phyloP scores from a whole-genome alignment of 768 basidiomycete species.

The Mycena venus region DNA sequence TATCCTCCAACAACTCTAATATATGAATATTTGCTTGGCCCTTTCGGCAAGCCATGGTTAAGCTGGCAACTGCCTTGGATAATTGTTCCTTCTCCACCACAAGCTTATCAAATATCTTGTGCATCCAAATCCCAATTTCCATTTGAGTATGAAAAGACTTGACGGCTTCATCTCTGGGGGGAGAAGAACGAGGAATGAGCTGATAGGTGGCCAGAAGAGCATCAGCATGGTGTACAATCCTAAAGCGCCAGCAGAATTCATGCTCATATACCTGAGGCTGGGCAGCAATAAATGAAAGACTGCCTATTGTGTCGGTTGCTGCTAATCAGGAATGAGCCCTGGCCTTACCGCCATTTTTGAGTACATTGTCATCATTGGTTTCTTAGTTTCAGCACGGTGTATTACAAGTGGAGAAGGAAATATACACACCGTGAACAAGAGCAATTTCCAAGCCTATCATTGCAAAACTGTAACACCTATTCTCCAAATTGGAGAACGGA shows the following conservation, averaged over 20 bases:
- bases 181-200: background rate
- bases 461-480: background rate
- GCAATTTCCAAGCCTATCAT: background rate
- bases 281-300: background rate
- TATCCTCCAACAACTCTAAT: too few relatives aligned
- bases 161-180: background rate
- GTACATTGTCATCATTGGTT: background rate
- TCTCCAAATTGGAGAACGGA: too few relatives aligned
- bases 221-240: background rate
- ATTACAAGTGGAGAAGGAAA: background rate
- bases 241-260: background rate
- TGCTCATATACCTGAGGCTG: background rate
- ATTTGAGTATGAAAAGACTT: background rate
- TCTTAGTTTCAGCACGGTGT: background rate
- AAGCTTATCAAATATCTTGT: background rate
- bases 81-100: too few relatives aligned
- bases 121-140: too few relatives aligned
- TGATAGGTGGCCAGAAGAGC: background rate
- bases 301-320: background rate
- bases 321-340: background rate
- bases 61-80: too few relatives aligned
- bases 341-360: conserved; percentile 1
- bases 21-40: too few relatives aligned
- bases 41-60: too few relatives aligned
- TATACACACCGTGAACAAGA: background rate